Evolutionary conservation across 768 basidiomycete genomes (phyloP).

Genomic region (Fomitopsis serialis): DNA sequence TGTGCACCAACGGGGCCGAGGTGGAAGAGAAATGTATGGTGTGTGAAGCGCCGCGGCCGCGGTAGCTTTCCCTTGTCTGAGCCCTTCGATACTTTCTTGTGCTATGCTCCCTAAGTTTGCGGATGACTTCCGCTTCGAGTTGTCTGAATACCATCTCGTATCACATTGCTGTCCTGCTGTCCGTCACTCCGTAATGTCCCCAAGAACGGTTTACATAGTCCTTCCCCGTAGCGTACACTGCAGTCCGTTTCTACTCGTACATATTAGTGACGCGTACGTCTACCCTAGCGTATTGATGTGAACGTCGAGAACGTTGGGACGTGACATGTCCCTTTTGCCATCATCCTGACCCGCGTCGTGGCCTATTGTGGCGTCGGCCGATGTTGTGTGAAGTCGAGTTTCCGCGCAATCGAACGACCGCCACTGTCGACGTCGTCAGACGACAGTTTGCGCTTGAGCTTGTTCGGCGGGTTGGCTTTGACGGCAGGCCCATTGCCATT

Average conservation of each 20-base stretch:
- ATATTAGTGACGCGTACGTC: conserved; percentile 7
- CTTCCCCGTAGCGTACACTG: conserved; percentile 7
- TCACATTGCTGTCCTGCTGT: not conserved
- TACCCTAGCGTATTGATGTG: no score
- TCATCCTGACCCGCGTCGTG: not conserved
- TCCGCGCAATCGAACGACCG: conserved; percentile 57
- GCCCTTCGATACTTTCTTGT: no score
- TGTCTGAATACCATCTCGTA: not conserved
- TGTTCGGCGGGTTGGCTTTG: conserved; percentile 46
- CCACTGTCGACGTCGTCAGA: conserved; percentile 39
- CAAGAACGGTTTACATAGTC: not conserved
- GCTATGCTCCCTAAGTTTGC: no score
- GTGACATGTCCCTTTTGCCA: no score
- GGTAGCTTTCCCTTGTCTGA: conserved; percentile 3
- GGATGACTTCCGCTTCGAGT: not conserved
- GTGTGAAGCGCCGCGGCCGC: conserved; percentile 33
- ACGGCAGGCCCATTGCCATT: conserved; percentile 43
- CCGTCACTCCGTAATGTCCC: not conserved
- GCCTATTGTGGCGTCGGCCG: not conserved
- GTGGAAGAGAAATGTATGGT: conserved; percentile 39
- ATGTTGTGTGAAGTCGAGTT: conserved; percentile 61
- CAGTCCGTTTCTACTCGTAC: conserved; percentile 13
- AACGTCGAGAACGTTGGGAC: no score
- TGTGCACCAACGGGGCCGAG: conserved; percentile 31
- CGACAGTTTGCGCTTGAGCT: conserved; percentile 67